A percentile compares a stretch with the other conserved stretches of the same genome.
Conservation (phyloP, 495 filamentous ascomycete species). For the Thozetella sp. region DNA sequence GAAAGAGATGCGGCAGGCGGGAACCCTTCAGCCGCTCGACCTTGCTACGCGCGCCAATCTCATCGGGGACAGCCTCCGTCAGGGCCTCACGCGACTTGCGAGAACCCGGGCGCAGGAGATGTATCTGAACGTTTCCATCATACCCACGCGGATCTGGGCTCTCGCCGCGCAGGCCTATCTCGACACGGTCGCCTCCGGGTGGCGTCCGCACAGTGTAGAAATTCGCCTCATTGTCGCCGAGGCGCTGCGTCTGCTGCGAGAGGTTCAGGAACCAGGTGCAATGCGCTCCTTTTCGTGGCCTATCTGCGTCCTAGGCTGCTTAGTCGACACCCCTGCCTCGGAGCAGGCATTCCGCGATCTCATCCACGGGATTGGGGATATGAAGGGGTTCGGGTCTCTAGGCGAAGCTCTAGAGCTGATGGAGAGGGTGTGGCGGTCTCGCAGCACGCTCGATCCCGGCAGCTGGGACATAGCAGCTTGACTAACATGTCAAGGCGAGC, state of each 20-base stretch:
- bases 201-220: constrained; percentile 36
- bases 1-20: constrained; percentile 28
- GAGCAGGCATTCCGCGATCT: constrained; percentile 33
- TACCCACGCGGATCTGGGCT: constrained; percentile 39
- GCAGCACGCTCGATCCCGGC: constrained; percentile 12
- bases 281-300: constrained; percentile 43
- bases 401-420: constrained; percentile 43
- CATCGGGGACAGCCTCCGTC: constrained; percentile 33
- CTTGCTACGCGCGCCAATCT: constrained; percentile 30
- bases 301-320: constrained; percentile 41
- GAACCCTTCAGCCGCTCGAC: constrained; percentile 37
- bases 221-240: constrained; percentile 24
- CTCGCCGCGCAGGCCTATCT: constrained; percentile 44
- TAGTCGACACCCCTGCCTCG: constrained; percentile 29
- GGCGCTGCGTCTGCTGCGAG: constrained; percentile 23
- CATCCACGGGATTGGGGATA: constrained; percentile 28
- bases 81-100: constrained; percentile 5
- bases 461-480: neutral
- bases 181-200: constrained; percentile 42
- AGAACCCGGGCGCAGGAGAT: neutral
- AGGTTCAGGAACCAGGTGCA: constrained; percentile 10
- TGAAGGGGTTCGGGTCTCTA: constrained; percentile 37
- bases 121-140: neutral
- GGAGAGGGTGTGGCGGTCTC: constrained; percentile 39
- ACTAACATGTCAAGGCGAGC: neutral